Conservation (phyloP, 257 asterid genomes). For the Penstemon davidsonii region DNA sequence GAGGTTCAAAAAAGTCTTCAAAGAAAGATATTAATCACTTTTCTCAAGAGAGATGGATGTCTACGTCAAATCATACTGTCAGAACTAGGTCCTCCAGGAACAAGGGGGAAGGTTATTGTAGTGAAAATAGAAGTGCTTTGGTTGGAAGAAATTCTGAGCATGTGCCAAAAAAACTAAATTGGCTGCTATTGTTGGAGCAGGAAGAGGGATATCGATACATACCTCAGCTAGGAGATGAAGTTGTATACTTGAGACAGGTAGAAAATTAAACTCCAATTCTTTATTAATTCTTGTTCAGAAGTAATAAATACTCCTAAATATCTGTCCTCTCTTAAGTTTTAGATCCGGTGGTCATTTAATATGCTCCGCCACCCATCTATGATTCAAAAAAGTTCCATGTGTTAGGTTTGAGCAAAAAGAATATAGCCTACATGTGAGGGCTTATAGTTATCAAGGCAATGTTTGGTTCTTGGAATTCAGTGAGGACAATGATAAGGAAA, state of each 20-base stretch:
- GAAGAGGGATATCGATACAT: slow-evolving; percentile 91
- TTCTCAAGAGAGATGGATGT: slow-evolving; percentile 39
- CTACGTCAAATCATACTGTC: slow-evolving; percentile 37
- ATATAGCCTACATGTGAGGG: too few relatives aligned
- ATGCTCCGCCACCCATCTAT: too few relatives aligned
- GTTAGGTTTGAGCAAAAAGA: too few relatives aligned
- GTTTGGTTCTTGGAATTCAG: too few relatives aligned
- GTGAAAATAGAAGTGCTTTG: slow-evolving; percentile 34
- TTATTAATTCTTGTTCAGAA: not conserved
- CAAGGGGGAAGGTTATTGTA: slow-evolving; percentile 42
- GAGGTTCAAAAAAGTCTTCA: slow-evolving; percentile 44
- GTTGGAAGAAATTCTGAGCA: slow-evolving; percentile 34
- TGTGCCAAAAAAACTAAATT: slow-evolving; percentile 49
- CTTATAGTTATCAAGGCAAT: too few relatives aligned
- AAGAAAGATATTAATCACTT: slow-evolving; percentile 40
- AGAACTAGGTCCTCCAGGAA: slow-evolving; percentile 49
- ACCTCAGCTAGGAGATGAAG: slow-evolving; percentile 97
- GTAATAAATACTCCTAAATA: too few relatives aligned
- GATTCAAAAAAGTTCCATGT: too few relatives aligned
- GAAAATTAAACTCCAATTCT: not conserved
- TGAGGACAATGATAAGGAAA: too few relatives aligned
- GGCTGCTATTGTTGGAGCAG: slow-evolving; percentile 76
- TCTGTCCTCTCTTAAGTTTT: too few relatives aligned
- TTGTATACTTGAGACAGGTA: slow-evolving; percentile 87
- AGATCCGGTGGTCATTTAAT: too few relatives aligned